Percentiles rank a stretch among this genome's conserved stretches.
These are phyloP conservation scores for Kappamyces sp. DNA, from an alignment of 192 early-diverging fungal species.

Conservation along the genomic window DNA sequence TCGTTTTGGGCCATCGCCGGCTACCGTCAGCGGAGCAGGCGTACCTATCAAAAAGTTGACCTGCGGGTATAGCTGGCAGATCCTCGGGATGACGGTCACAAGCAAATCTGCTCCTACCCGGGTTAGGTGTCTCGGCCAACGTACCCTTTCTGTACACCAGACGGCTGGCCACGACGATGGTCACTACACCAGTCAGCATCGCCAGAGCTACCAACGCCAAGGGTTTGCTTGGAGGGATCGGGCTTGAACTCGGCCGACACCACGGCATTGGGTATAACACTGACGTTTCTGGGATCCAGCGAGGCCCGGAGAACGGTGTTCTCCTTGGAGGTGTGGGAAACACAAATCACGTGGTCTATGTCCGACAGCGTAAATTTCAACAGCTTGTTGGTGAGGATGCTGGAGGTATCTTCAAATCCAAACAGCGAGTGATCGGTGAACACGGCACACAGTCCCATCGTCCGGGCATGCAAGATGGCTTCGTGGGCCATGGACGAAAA, in stretches of 20 bases:
- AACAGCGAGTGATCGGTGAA: slow-evolving; percentile 98
- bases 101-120: slow-evolving; percentile 67
- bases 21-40: slow-evolving; percentile 29
- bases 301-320: slow-evolving; percentile 95
- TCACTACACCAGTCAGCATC: slow-evolving; percentile 48
- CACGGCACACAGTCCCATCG: slow-evolving; percentile 88
- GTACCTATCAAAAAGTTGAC: slow-evolving; percentile 90
- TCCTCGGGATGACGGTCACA: slow-evolving; percentile 82
- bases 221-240: slow-evolving; percentile 66
- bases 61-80: slow-evolving; percentile 71
- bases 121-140: too few species aligned
- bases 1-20: slow-evolving; percentile 91
- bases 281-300: slow-evolving; percentile 82
- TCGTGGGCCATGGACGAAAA: slow-evolving; percentile 94
- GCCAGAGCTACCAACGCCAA: slow-evolving; percentile 58
- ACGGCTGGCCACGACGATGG: slow-evolving; percentile 87
- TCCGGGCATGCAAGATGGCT: slow-evolving; percentile 88
- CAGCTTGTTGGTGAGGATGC: slow-evolving; percentile 93
- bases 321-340: slow-evolving; percentile 98
- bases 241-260: slow-evolving; percentile 89
- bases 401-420: slow-evolving; percentile 90
- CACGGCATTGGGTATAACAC: slow-evolving; percentile 96
- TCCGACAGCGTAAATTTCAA: slow-evolving; percentile 96
- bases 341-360: slow-evolving; percentile 95
- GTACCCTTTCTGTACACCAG: slow-evolving; percentile 89